These are phyloP conservation scores for Cydonia oblonga DNA, from an alignment of 331 rosid species.

Conservation along the genomic window DNA sequence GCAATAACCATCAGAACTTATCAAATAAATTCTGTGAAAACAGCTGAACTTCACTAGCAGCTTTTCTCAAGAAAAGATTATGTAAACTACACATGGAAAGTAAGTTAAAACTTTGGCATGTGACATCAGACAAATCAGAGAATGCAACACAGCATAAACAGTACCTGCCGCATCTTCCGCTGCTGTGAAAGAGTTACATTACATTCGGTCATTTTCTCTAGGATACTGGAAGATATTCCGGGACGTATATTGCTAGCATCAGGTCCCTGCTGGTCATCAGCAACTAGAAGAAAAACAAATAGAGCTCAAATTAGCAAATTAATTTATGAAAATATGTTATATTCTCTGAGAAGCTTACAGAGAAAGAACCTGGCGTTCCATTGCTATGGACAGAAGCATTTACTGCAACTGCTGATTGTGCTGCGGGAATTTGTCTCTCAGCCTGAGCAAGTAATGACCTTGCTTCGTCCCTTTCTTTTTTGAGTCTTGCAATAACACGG, in stretches of 20 bases:
- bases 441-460: conserved; percentile 86
- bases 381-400: conserved; percentile 60
- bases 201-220: conserved; percentile 77
- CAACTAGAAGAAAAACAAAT: conserved; percentile 28
- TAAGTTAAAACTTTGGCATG: neutral
- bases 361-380: conserved; percentile 69
- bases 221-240: conserved; percentile 51
- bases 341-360: neutral
- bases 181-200: conserved; percentile 83
- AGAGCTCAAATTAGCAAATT: neutral
- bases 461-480: conserved; percentile 91
- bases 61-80: neutral
- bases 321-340: neutral
- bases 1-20: neutral
- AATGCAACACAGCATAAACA: neutral
- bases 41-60: neutral
- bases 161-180: conserved; percentile 82
- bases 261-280: conserved; percentile 57
- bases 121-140: neutral
- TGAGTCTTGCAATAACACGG: conserved; percentile 94
- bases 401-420: conserved; percentile 29
- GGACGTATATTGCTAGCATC: conserved; percentile 49
- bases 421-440: conserved; percentile 60
- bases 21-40: neutral
- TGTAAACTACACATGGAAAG: neutral